Evolutionary conservation across 2,329 filamentous ascomycete genomes (phyloP).

Genomic region (Macroventuria anomochaeta): DNA sequence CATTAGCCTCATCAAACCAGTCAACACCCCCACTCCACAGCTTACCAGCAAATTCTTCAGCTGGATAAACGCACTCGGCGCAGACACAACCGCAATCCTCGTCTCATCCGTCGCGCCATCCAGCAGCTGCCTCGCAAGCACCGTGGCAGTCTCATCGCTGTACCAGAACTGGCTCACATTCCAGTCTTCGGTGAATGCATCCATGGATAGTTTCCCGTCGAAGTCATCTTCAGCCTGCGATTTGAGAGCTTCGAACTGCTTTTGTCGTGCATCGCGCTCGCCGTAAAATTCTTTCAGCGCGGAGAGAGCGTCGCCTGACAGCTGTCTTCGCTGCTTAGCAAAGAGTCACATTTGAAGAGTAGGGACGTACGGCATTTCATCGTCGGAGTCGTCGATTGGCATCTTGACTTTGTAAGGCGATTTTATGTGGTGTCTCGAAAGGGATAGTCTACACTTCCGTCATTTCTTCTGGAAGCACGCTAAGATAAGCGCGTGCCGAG

Average conservation of each 20-base stretch:
- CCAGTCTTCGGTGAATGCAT: constrained; percentile 80
- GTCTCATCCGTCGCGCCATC: constrained; percentile 63
- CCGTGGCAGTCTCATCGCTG: constrained; percentile 71
- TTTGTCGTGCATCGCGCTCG: constrained; percentile 71
- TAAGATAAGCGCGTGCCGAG: constrained; percentile 27
- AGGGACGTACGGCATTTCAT: constrained; percentile 45
- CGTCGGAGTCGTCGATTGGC: constrained; percentile 39
- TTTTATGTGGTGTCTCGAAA: constrained; percentile 26
- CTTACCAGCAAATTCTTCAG: constrained; percentile 72
- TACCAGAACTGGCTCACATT: constrained; percentile 88
- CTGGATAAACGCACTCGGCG: constrained; percentile 78
- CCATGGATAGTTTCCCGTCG: constrained; percentile 63
- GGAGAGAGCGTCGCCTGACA: constrained; percentile 70
- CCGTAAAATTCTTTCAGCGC: constrained; percentile 76
- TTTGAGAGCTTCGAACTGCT: constrained; percentile 73
- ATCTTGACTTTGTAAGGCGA: constrained; percentile 22
- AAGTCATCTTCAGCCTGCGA: constrained; percentile 64
- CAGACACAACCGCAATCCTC: constrained; percentile 72
- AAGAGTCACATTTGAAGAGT: not conserved
- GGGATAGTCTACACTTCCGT: constrained; percentile 23
- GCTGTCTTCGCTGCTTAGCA: constrained; percentile 56
- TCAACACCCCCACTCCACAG: not conserved
- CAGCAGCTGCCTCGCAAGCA: constrained; percentile 70
- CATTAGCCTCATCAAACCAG: not conserved
- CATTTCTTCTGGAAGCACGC: constrained; percentile 15